A percentile compares a stretch with the other conserved stretches of the same genome.
Evolutionary conservation across 805 yeast species (phyloP).

Genomic region (Candida coleopterorum): DNA sequence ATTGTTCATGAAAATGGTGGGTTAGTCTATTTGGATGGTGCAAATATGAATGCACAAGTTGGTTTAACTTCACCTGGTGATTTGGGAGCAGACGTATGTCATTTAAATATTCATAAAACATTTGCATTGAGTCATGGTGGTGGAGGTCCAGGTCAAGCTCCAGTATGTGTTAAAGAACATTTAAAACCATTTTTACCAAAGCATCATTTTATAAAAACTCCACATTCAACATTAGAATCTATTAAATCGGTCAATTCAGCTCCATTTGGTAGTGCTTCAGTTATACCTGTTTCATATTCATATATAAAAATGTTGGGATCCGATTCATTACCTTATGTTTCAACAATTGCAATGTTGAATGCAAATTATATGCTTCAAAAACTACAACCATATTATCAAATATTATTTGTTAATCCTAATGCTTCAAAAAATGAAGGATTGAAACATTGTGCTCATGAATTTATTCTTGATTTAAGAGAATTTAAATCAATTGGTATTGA

Average conservation of each 20-base stretch:
- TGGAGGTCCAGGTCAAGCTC: conserved; percentile 99
- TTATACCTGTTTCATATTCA: conserved; percentile 89
- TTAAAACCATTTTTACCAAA: conserved; percentile 77
- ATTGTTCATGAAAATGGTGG: conserved; percentile 84
- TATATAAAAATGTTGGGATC: conserved; percentile 94
- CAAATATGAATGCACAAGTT: conserved; percentile 98
- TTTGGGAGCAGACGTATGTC: conserved; percentile 97
- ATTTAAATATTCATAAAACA: conserved; percentile 92
- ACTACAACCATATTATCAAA: conserved; percentile 63
- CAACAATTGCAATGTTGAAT: conserved; percentile 85
- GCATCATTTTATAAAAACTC: conserved; percentile 59
- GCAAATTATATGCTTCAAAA: conserved; percentile 93
- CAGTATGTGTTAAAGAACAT: conserved; percentile 87
- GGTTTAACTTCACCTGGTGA: conserved; percentile 98
- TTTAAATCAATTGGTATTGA: conserved; percentile 79
- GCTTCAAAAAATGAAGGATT: conserved; percentile 32
- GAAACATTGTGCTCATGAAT: conserved; percentile 93
- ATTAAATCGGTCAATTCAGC: conserved; percentile 86
- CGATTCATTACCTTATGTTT: conserved; percentile 75
- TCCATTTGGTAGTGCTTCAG: conserved; percentile 93
- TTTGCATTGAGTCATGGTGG: conserved; percentile 99
- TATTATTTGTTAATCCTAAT: conserved; percentile 62
- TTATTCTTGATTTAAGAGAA: conserved; percentile 84
- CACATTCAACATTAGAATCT: conserved; percentile 42
- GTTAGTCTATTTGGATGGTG: conserved; percentile 96